These are phyloP conservation scores for Fusarium chaquense DNA, from an alignment of 2,329 filamentous ascomycete genomes.

Conservation along the genomic window DNA sequence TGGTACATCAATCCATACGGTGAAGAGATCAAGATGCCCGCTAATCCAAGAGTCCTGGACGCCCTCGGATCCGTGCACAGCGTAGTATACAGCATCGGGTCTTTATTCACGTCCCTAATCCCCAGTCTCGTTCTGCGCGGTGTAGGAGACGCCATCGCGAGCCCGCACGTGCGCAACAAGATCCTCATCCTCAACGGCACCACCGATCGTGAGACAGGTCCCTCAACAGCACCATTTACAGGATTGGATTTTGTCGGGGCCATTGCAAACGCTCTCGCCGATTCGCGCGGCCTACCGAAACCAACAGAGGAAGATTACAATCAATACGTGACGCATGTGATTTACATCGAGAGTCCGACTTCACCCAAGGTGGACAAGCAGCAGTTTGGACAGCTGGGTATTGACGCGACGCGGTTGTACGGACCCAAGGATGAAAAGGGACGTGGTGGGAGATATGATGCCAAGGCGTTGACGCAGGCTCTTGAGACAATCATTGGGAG, in stretches of 20 bases:
- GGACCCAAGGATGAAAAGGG: slow-evolving; percentile 67
- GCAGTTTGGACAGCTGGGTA: slow-evolving; percentile 73
- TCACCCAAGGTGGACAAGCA: slow-evolving; percentile 78
- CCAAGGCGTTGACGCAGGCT: slow-evolving; percentile 77
- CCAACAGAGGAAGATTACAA: slow-evolving; percentile 63
- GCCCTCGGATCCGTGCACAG: slow-evolving; percentile 73
- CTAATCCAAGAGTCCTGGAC: slow-evolving; percentile 83
- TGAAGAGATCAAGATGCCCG: slow-evolving; percentile 89
- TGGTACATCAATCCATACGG: slow-evolving; percentile 99
- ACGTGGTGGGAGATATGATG: slow-evolving; percentile 75
- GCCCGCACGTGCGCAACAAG: slow-evolving; percentile 69
- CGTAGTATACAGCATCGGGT: slow-evolving; percentile 93
- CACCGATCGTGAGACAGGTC: slow-evolving; percentile 88
- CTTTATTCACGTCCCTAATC: slow-evolving; percentile 88
- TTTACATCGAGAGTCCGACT: slow-evolving; percentile 79
- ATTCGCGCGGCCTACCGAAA: slow-evolving; percentile 67
- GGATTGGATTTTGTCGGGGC: slow-evolving; percentile 86
- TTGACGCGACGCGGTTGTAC: slow-evolving; percentile 82
- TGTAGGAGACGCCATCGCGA: slow-evolving; percentile 71
- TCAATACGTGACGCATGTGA: slow-evolving; percentile 83
- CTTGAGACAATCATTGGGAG: slow-evolving; percentile 81
- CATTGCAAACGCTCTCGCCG: slow-evolving; percentile 78
- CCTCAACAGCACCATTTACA: slow-evolving; percentile 71
- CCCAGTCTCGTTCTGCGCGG: slow-evolving; percentile 82
- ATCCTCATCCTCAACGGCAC: slow-evolving; percentile 88